A percentile compares a stretch with the other conserved stretches of the same genome.
These are phyloP conservation scores for Boletus fagicola DNA, from an alignment of 768 basidiomycete species.

Conservation along the genomic window DNA sequence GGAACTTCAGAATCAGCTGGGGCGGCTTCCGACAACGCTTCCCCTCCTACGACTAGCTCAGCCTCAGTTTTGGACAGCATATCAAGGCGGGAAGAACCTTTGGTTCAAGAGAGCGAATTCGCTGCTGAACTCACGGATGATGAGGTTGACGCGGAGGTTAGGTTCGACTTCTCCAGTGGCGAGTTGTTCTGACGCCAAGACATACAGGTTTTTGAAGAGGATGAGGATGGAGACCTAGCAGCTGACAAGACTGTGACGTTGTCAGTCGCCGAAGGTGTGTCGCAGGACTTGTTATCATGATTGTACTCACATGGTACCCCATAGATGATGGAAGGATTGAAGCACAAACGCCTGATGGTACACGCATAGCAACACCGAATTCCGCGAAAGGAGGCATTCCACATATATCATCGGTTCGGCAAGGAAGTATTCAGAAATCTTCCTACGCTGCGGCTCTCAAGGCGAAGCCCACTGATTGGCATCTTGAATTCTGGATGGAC, in stretches of 20 bases:
- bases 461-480: conserved; percentile 92
- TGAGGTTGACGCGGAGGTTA: conserved; percentile 74
- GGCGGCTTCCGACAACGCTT: conserved; percentile 13
- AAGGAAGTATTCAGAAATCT: conserved; percentile 39
- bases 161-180: neutral
- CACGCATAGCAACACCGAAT: conserved; percentile 86
- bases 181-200: conserved; percentile 15
- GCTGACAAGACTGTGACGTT: conserved; percentile 86
- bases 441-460: conserved; percentile 96
- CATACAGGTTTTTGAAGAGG: conserved; percentile 77
- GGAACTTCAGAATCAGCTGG: conserved; percentile 23
- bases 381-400: conserved; percentile 47
- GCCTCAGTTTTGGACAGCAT: conserved; percentile 28
- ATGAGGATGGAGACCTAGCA: conserved; percentile 69
- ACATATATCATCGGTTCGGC: conserved; percentile 33
- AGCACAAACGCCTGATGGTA: conserved; percentile 96
- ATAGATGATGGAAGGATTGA: conserved; percentile 90
- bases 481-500: conserved; percentile 93
- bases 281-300: neutral
- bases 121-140: conserved; percentile 81
- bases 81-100: conserved; percentile 43
- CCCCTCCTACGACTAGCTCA: conserved; percentile 25
- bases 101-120: conserved; percentile 61
- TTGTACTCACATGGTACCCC: conserved; percentile 6
- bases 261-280: conserved; percentile 72